Base-by-base conservation (phyloP, 2,329 filamentous ascomycete species). In the Aureobasidium sp. region DNA sequence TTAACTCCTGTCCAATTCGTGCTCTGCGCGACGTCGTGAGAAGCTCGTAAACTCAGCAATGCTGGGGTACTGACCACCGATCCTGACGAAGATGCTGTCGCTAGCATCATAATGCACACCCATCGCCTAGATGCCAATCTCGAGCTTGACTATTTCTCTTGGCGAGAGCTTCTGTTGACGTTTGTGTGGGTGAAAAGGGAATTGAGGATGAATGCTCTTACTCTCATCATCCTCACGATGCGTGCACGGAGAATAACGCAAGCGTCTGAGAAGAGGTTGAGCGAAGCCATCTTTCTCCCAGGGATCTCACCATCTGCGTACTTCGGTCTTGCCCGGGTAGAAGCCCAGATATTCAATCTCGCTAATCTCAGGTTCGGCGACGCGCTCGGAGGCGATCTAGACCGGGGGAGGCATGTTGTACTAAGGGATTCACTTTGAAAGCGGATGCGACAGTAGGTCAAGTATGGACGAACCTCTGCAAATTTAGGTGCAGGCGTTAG, bases 91-190 rank as follows among this genome's bases (percentile, higher is more conserved):
- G 6, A 56, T 19, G 17, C 34, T 39, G 54, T 74, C 70, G 0
- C 70, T 72, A 10, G 62, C 68, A 2, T 74, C 69, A 57, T 70
- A 75, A 21, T 73, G 68, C 0, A 74, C 65, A 0, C 72, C 72
- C 63, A 70, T 68, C 0, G 69, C 66, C 72, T 72, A 76, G 7
- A 76, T 70, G 1, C 70, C 71, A 52, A 76, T 75, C 29, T 75
- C 71, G 4, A 76, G 60, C 58, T 68, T 68, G 3, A 74, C 71
- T 17, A 75, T 59, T 5, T 67, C 60, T 1, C 72, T 71, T 0
- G 64, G 66, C 1, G 59, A 45, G 0, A 75, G 62, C 57, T 71
- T 71, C 24, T 72, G 63, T 27, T 71, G 63, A 14, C 61, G 59
- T 3, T 66, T 63, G 52, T 76, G 71, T 0, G 72, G 65, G 42